Evolutionary conservation across 164 flowering plant species (phyloP).

Genomic region (Cinnamomum micranthum): DNA sequence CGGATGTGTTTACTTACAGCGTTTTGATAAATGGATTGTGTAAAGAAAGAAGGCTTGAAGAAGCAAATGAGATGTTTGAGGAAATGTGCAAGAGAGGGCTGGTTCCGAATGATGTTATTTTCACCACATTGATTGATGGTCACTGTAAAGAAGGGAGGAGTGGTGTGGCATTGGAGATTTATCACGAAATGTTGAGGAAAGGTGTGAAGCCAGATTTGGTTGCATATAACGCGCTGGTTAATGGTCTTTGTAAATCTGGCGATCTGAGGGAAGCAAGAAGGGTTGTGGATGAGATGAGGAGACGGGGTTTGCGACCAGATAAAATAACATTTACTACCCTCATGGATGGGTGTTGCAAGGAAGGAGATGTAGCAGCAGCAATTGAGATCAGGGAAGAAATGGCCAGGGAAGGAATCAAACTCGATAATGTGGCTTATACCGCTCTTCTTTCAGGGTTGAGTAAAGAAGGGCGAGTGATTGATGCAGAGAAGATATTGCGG

Average conservation of each 20-base stretch:
- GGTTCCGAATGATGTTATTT: slow-evolving; percentile 58
- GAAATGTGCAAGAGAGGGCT: slow-evolving; percentile 53
- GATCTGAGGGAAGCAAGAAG: slow-evolving; percentile 43
- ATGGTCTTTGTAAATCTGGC: slow-evolving; percentile 70
- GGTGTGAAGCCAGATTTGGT: slow-evolving; percentile 59
- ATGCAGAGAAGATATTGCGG: slow-evolving; percentile 56
- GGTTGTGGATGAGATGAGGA: slow-evolving; percentile 48
- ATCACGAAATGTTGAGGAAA: slow-evolving; percentile 43
- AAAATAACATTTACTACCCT: slow-evolving; percentile 74
- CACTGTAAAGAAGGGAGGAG: slow-evolving; percentile 53
- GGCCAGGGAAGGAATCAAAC: slow-evolving; percentile 47
- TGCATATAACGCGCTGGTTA: slow-evolving; percentile 54
- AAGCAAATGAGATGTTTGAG: slow-evolving; percentile 45
- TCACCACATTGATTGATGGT: slow-evolving; percentile 70
- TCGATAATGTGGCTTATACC: slow-evolving; percentile 66
- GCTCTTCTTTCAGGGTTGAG: slow-evolving; percentile 69
- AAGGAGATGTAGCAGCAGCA: slow-evolving; percentile 62
- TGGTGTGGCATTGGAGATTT: slow-evolving; percentile 45
- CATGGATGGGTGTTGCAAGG: slow-evolving; percentile 70
- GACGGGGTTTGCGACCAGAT: slow-evolving; percentile 53
- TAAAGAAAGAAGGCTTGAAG: slow-evolving; percentile 45
- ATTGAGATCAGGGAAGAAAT: slow-evolving; percentile 43
- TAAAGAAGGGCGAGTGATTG: slow-evolving; percentile 40
- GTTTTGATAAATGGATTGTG: slow-evolving; percentile 61
- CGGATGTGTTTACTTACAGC: slow-evolving; percentile 73